Evolutionary conservation across 148 eudicot genomes (phyloP).

Genomic region (Rhododendron henanense): DNA sequence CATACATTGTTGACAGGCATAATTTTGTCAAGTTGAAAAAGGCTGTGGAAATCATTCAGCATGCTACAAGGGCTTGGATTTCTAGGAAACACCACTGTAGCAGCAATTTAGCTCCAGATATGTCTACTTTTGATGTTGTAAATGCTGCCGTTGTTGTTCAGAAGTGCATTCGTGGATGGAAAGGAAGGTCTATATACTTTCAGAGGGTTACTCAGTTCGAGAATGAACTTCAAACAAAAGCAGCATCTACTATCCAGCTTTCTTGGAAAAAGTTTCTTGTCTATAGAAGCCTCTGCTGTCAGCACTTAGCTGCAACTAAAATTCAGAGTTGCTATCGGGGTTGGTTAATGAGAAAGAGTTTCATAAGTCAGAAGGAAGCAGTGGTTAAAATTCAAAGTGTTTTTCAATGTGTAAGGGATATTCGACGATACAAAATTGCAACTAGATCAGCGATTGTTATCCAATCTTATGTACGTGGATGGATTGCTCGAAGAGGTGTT

Average conservation of each 20-base stretch:
- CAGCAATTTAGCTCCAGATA: slow-evolving; percentile 15
- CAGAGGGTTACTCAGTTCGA: slow-evolving; percentile 11
- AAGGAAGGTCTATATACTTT: slow-evolving; percentile 12
- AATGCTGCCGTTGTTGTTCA: slow-evolving; percentile 29
- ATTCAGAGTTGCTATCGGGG: slow-evolving; percentile 67
- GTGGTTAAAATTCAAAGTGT: slow-evolving; percentile 48
- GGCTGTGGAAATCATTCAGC: slow-evolving; percentile 47
- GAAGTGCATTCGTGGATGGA: slow-evolving; percentile 27
- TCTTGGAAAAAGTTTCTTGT: slow-evolving; percentile 33
- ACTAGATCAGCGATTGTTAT: slow-evolving; percentile 46
- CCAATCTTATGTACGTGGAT: slow-evolving; percentile 67
- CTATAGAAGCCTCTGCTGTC: slow-evolving; percentile 22
- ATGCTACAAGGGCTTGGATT: slow-evolving; percentile 47
- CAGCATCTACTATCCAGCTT: slow-evolving; percentile 43
- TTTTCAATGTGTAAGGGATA: slow-evolving; percentile 35
- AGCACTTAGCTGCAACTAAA: slow-evolving; percentile 49
- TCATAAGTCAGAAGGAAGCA: slow-evolving; percentile 45
- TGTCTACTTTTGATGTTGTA: slow-evolving; percentile 12
- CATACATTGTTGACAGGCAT: slow-evolving; percentile 49
- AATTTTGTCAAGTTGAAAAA: slow-evolving; percentile 47
- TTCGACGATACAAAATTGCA: slow-evolving; percentile 31
- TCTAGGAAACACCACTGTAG: slow-evolving; percentile 21
- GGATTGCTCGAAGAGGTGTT: slow-evolving; percentile 51
- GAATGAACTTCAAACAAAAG: slow-evolving; percentile 21
- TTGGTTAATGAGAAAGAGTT: slow-evolving; percentile 34